These are phyloP conservation scores for Lolium rigidum DNA, from an alignment of 176 grass and related monocot genomes.

Conservation along the genomic window DNA sequence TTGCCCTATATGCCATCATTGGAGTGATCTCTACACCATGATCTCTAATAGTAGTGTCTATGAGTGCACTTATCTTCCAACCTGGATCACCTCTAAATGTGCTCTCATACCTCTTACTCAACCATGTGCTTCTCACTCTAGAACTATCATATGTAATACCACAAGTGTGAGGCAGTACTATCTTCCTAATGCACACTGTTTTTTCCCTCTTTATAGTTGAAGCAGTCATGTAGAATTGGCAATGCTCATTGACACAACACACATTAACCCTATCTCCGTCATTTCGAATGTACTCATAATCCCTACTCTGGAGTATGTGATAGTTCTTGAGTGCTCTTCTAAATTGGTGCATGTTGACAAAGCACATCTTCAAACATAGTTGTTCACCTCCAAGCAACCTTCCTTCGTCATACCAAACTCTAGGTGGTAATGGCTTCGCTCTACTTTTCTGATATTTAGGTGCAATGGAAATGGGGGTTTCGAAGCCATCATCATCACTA, in stretches of 20 bases:
- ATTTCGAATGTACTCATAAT: not conserved
- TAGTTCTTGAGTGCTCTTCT: not conserved
- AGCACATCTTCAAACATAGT: not conserved
- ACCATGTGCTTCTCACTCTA: not conserved
- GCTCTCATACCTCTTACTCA: not conserved
- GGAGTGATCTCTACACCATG: not conserved
- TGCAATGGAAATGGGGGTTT: not conserved
- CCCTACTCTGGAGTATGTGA: not conserved
- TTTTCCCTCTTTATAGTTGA: not conserved
- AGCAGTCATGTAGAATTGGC: not conserved
- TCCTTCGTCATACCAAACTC: not conserved
- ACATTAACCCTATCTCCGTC: not conserved
- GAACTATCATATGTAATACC: not conserved
- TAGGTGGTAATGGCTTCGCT: not conserved
- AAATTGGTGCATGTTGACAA: not conserved
- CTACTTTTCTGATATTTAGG: not conserved
- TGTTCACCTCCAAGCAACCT: not conserved
- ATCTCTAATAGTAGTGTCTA: not conserved
- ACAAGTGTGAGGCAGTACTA: not conserved
- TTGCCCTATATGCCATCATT: conserved; percentile 1
- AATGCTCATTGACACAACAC: not conserved
- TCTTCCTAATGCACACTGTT: not conserved
- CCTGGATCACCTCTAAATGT: not conserved
- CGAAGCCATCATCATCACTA: not conserved
- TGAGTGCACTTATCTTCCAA: not conserved